A percentile compares a stretch with the other conserved stretches of the same genome.
Evolutionary conservation across 495 filamentous ascomycete genomes (phyloP).

Genomic region (Cetradonia linearis): DNA sequence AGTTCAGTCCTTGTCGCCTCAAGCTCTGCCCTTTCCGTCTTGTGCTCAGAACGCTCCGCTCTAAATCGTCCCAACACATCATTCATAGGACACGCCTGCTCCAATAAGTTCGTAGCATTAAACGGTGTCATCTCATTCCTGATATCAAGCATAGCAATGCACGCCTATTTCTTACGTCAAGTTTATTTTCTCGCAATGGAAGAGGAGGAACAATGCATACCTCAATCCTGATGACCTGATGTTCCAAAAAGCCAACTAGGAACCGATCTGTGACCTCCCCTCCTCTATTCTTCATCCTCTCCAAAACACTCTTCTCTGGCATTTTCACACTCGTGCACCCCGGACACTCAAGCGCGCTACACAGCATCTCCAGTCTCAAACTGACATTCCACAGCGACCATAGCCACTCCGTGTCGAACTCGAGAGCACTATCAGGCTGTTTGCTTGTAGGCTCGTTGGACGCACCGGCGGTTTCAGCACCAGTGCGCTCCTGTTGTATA

Average conservation of each 20-base stretch:
- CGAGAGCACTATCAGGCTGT: slow-evolving; percentile 44
- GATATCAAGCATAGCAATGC: slow-evolving; percentile 53
- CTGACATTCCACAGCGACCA: slow-evolving; percentile 88
- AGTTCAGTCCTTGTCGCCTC: too few relatives aligned
- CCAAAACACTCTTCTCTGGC: slow-evolving; percentile 70
- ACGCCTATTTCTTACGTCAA: too few relatives aligned
- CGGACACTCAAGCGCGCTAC: slow-evolving; percentile 67
- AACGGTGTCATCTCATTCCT: slow-evolving; percentile 54
- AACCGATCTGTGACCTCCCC: slow-evolving; percentile 83
- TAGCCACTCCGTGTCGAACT: slow-evolving; percentile 67
- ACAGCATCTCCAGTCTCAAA: slow-evolving; percentile 83
- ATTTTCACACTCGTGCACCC: slow-evolving; percentile 46
- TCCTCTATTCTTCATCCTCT: slow-evolving; percentile 70
- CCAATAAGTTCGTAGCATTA: slow-evolving; percentile 35
- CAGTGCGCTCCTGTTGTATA: slow-evolving; percentile 45
- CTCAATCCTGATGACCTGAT: slow-evolving; percentile 91
- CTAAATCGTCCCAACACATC: slow-evolving; percentile 41
- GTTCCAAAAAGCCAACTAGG: slow-evolving; percentile 77
- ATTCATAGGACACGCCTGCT: slow-evolving; percentile 43
- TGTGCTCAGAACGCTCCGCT: too few relatives aligned
- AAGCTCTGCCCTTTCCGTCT: too few relatives aligned
- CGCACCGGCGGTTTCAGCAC: slow-evolving; percentile 31
- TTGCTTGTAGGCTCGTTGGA: slow-evolving; percentile 35
- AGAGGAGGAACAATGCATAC: slow-evolving; percentile 41
- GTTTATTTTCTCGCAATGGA: too few relatives aligned